Percentiles rank a stretch among this genome's conserved stretches.
These are phyloP conservation scores for Tetracladium setigerum DNA, from an alignment of 495 filamentous ascomycete genomes.

Conservation along the genomic window DNA sequence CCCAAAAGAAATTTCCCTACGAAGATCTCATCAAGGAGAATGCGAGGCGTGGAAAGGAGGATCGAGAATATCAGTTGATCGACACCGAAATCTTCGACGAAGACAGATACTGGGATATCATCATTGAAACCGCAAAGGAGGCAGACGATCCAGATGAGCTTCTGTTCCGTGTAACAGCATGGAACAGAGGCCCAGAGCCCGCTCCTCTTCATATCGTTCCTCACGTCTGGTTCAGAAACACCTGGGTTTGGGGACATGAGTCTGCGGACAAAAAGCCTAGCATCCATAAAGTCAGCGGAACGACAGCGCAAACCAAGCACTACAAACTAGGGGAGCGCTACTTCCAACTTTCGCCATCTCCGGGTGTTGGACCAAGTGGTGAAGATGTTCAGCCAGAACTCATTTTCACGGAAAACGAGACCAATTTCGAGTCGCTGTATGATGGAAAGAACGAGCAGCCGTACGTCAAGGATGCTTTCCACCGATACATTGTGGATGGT, in stretches of 20 bases:
- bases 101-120: constrained; percentile 91
- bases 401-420: constrained; percentile 94
- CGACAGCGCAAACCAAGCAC: constrained; percentile 67
- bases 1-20: constrained; percentile 86
- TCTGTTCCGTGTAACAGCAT: constrained; percentile 89
- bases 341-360: constrained; percentile 81
- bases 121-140: constrained; percentile 94
- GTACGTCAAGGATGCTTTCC: constrained; percentile 95
- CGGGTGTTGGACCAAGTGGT: constrained; percentile 66
- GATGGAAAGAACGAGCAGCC: constrained; percentile 65
- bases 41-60: constrained; percentile 60
- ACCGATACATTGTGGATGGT: constrained; percentile 74
- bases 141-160: constrained; percentile 81
- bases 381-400: constrained; percentile 76
- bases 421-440: constrained; percentile 73
- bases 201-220: constrained; percentile 90
- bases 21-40: constrained; percentile 80
- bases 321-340: constrained; percentile 73
- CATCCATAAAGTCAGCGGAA: constrained; percentile 54
- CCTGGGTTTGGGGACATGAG: constrained; percentile 87
- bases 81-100: constrained; percentile 92
- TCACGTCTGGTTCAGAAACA: constrained; percentile 95
- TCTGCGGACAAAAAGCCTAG: constrained; percentile 63
- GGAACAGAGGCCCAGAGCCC: constrained; percentile 86
- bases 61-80: constrained; percentile 83